Evolutionary conservation across 805 yeast species (phyloP), one percentile per base, ranked within the genome.

Genomic region (Candida germanica): DNA sequence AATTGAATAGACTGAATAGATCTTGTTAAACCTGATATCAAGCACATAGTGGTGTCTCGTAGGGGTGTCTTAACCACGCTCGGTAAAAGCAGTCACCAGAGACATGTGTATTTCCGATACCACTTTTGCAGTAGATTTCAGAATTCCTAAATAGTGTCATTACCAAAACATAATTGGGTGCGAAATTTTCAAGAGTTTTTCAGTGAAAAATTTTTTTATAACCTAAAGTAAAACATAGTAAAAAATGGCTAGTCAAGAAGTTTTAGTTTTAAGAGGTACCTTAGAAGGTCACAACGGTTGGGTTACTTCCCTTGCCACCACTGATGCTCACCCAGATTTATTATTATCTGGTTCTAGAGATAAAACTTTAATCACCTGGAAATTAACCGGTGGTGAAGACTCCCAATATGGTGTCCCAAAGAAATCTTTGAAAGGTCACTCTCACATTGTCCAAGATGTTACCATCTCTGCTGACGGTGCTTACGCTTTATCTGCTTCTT

Each of bases 181-280:
- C 42, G 29, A 31, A 34, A 26, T 26, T 10, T 22, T 23, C 24
- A 19, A 26, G 26, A 34, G 23, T 26, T 10, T 22, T 23, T 28
- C 19, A 26, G 26, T 23, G 39, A 39, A 46, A 53, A 54, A 46
- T 38, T 49, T 42, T 45, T 26, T 25, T 12, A 25, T 20, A 29
- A n/a, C 19, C 20, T n/a, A 13, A 9, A 37, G 19, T 35, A 36
- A 26, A 33, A 29, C 33, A 59, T n/a, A n/a, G n/a, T n/a, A n/a
- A n/a, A n/a, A 43, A 43, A 83, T 83, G 89, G 76, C 88, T 72
- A 79, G 77, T 63, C 83, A 79, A 73, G 97, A 89, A 86, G 95
- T 89, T 82, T 81, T 91, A 79, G 96, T 91, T 73, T 86, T 93
- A 73, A 89, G 98, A 83, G 99, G 98, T 72, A 87, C 98, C 82